Conservation (phyloP, 2,329 filamentous ascomycete genomes). For the Fusarium zealandicum region DNA sequence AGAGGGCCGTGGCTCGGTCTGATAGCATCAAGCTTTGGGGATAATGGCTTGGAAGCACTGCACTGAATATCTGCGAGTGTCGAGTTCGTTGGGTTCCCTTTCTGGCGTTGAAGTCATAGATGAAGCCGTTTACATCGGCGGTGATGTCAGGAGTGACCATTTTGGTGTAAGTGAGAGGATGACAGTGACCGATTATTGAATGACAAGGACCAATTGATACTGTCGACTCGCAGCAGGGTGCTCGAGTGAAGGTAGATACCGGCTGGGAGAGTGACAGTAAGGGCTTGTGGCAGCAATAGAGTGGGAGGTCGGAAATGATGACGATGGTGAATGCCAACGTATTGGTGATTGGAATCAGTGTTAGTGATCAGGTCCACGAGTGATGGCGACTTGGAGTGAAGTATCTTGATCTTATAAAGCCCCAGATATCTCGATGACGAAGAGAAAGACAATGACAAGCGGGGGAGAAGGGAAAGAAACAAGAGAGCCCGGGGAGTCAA, state of each 20-base stretch:
- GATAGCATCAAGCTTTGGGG: slow-evolving; percentile 23
- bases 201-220: background rate
- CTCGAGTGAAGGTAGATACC: no score
- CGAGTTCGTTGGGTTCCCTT: slow-evolving; percentile 7
- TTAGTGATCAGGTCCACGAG: background rate
- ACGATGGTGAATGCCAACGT: background rate
- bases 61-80: background rate
- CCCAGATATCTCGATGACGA: no score
- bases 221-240: no score
- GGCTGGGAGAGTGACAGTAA: no score
- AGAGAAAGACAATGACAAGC: background rate
- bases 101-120: slow-evolving; percentile 19
- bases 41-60: slow-evolving; percentile 12
- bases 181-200: background rate
- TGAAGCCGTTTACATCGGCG: slow-evolving; percentile 26
- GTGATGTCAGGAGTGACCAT: slow-evolving; percentile 17
- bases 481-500: slow-evolving; percentile 6
- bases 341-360: background rate
- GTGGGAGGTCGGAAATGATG: no score
- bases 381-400: no score
- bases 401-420: no score
- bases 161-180: background rate
- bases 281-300: background rate
- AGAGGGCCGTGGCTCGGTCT: slow-evolving; percentile 1
- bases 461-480: background rate